phyloP scores from a whole-genome alignment of 2,329 filamentous ascomycete genomes.

The Cercospora sp. region DNA sequence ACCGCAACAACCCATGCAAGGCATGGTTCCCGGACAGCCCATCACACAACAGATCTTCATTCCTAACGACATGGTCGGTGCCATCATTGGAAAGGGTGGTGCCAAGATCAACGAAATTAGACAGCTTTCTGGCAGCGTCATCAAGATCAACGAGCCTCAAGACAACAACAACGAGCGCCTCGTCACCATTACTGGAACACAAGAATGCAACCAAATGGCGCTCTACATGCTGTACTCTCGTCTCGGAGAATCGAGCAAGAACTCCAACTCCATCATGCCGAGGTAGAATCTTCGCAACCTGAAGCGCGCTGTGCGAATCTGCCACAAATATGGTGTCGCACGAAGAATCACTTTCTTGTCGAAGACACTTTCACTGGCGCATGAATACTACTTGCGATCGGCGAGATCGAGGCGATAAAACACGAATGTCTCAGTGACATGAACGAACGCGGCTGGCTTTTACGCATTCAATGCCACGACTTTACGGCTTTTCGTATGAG shows the following conservation, averaged over 20 bases:
- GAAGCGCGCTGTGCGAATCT: not conserved
- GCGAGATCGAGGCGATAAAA: not conserved
- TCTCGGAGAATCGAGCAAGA: constrained; percentile 67
- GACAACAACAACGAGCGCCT: constrained; percentile 98
- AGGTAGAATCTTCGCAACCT: constrained; percentile 25
- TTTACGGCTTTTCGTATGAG: constrained; percentile 9
- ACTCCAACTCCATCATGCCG: constrained; percentile 44
- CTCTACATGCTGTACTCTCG: constrained; percentile 98
- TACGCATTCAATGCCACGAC: not conserved
- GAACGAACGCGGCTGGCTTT: not conserved
- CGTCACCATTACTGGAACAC: constrained; percentile 95
- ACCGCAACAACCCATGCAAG: constrained; percentile 69
- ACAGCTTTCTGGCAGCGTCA: constrained; percentile 93
- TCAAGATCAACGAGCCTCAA: constrained; percentile 99
- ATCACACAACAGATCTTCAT: constrained; percentile 99
- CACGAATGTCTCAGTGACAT: not conserved
- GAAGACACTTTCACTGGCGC: not conserved
- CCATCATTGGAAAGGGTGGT: constrained; percentile 97
- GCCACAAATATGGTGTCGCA: not conserved
- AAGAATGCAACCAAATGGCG: constrained; percentile 99
- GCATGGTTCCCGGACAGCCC: constrained; percentile 74
- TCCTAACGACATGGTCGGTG: constrained; percentile 98
- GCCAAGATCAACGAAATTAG: constrained; percentile 99
- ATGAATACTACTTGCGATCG: not conserved
- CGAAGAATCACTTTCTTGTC: not conserved